Base-by-base conservation (phyloP, 805 yeast species). In the Wickerhamomyces mucosus region DNA sequence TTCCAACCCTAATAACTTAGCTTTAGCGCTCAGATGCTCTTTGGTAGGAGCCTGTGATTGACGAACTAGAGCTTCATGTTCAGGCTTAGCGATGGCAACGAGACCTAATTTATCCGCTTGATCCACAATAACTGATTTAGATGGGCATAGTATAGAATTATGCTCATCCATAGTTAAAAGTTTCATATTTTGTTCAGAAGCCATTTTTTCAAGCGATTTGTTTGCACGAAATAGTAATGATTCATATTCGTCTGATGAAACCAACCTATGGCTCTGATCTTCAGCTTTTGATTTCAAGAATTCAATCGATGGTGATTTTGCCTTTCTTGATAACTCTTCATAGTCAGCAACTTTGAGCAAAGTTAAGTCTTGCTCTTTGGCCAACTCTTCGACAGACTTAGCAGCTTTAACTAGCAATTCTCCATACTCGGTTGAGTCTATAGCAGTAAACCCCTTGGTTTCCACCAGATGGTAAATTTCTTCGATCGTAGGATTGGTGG, bases 201-300 rank as follows among this genome's bases (percentile, higher is more conserved):
- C 40, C 17, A 53, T 30, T 18, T 48, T 48, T 11, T 43, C 48
- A n/a, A 43, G 15, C 6, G 51, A 34, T 27, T 55, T 57, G 12
- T 40, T 34, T 1, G 42, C 39, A 9, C 38, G 12, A 2, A 25
- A 12, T 6, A 38, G 26, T 15, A 48, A 24, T 4, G 29, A 28
- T 4, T 30, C 28, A 20, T 27, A 32, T 12, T 34, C 42, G 3
- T 38, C 38, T 18, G 40, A 34, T 12, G 38, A 34, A 6, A 49
- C 30, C 14, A 43, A 26, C 4, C 14, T 26, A 26, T 41, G 36
- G 3, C 35, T 34, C 17, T 33, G 35, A 11, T 30, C 15, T 12
- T 23, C 31, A 11, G 45, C 38, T 11, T 30, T 18, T 5, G 41
- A 25, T n/a, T 17, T 18, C 32, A 56, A 29, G 27, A 39, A 33